A percentile compares a stretch with the other conserved stretches of the same genome.
Evolutionary conservation across 1,139 yeast genomes (phyloP).

Genomic region (Yarrowia galli): DNA sequence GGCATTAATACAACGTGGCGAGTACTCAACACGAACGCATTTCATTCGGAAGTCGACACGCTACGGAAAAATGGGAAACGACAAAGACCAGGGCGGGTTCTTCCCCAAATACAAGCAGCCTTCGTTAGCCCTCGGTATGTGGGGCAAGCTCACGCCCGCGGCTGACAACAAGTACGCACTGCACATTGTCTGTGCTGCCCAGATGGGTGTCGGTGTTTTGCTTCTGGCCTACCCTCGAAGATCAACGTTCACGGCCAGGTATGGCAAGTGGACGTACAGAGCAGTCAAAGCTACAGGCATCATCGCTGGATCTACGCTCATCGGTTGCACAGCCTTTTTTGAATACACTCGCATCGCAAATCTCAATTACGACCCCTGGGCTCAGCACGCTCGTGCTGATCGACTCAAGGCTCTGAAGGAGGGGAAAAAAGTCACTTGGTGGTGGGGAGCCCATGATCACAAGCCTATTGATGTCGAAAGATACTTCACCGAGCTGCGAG

Average conservation of each 20-base stretch:
- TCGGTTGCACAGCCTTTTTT: slow-evolving; percentile 1
- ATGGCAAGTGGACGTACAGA: slow-evolving; percentile 21
- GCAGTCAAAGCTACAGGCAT: slow-evolving; percentile 5
- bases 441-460: slow-evolving; percentile 40
- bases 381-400: slow-evolving; percentile 24
- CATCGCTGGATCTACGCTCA: slow-evolving; percentile 3
- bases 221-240: slow-evolving; percentile 27
- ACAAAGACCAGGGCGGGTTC: slow-evolving; percentile 11
- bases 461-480: slow-evolving; percentile 14
- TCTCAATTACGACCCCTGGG: slow-evolving; percentile 37
- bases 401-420: slow-evolving; percentile 36
- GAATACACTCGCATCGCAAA: slow-evolving; percentile 17
- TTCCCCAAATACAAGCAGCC: slow-evolving; percentile 37
- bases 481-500: not conserved
- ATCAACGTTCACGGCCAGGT: slow-evolving; percentile 14
- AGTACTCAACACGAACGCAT: not conserved
- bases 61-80: slow-evolving; percentile 15
- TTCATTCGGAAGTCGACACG: not conserved
- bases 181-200: slow-evolving; percentile 1
- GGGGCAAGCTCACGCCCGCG: slow-evolving; percentile 38
- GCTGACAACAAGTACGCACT: slow-evolving; percentile 36
- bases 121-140: slow-evolving; percentile 1
- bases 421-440: slow-evolving; percentile 33
- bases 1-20: not conserved
- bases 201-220: slow-evolving; percentile 30